These are phyloP conservation scores for Toxoplasma gondii DNA, from an alignment of 169 alveolate genomes.

Conservation along the genomic window DNA sequence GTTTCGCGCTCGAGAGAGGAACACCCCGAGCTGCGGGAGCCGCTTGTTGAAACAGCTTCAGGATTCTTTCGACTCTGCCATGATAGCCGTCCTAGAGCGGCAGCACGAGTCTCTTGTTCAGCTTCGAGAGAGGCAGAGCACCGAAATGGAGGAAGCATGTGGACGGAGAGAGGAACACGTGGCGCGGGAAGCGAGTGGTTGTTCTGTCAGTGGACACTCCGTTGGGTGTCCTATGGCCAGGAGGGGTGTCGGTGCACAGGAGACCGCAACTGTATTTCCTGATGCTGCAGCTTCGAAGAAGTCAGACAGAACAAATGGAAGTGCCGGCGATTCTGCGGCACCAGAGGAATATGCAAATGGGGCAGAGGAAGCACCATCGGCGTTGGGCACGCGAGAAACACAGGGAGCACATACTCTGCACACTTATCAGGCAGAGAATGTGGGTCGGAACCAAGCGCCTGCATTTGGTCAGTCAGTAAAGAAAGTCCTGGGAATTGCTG, in stretches of 20 bases:
- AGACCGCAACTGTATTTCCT: constrained; percentile 3
- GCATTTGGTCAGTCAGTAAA: no score
- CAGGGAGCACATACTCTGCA: no score
- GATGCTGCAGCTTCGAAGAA: constrained; percentile 30
- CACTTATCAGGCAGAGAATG: no score
- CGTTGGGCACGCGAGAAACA: no score
- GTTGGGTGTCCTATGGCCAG: neutral
- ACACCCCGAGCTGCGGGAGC: constrained; percentile 48
- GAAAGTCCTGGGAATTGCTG: neutral
- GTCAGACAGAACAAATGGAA: neutral
- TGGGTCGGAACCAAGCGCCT: no score
- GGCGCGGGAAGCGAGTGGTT: constrained; percentile 18
- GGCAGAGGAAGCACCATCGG: neutral
- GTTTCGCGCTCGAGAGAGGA: neutral
- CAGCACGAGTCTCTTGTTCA: constrained; percentile 59
- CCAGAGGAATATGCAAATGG: no score
- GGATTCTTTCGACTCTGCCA: constrained; percentile 43
- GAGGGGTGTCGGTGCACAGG: neutral
- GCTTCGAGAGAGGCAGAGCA: constrained; percentile 62
- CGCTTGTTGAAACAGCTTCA: constrained; percentile 57
- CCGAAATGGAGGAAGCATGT: constrained; percentile 63
- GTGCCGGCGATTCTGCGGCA: neutral
- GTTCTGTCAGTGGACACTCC: neutral
- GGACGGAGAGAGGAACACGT: constrained; percentile 53
- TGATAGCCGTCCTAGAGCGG: constrained; percentile 28